phyloP scores from a whole-genome alignment of 352 stramenopile genomes.

The Phytopythium ostracodes region DNA sequence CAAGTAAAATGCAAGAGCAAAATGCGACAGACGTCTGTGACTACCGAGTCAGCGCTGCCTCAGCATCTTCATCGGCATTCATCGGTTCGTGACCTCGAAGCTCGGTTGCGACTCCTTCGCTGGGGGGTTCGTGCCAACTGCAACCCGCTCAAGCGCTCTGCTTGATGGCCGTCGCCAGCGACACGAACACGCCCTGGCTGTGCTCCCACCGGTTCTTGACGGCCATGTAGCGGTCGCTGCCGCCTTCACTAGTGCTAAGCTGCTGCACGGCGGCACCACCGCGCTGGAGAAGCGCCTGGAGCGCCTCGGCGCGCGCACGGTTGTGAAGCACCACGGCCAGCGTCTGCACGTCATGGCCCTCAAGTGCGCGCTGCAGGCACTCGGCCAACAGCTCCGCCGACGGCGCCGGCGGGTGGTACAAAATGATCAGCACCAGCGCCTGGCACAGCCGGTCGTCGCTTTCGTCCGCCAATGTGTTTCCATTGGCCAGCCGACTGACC shows the following conservation, averaged over 20 bases:
- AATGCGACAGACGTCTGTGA: not conserved
- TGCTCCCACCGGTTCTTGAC: slow-evolving; percentile 62
- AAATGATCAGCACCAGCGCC: slow-evolving; percentile 74
- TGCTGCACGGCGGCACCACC: slow-evolving; percentile 52
- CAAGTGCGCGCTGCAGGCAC: slow-evolving; percentile 53
- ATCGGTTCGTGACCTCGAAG: not conserved
- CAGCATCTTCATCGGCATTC: not conserved
- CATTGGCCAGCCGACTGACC: slow-evolving; percentile 21
- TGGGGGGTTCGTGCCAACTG: not conserved
- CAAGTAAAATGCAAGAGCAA: not conserved
- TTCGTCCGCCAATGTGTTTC: slow-evolving; percentile 20
- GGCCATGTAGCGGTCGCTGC: slow-evolving; percentile 19
- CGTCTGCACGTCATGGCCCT: slow-evolving; percentile 50
- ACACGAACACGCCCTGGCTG: slow-evolving; percentile 64
- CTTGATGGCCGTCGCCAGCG: slow-evolving; percentile 78
- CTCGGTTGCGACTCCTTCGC: too few species aligned
- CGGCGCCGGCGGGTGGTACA: slow-evolving; percentile 75
- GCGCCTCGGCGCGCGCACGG: slow-evolving; percentile 55
- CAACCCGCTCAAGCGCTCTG: slow-evolving; percentile 33
- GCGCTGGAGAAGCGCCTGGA: slow-evolving; percentile 74
- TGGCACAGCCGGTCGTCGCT: slow-evolving; percentile 66
- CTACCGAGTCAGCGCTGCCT: not conserved
- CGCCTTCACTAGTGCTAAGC: slow-evolving; percentile 17
- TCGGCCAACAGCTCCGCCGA: slow-evolving; percentile 60
- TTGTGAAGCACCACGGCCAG: slow-evolving; percentile 74